A percentile compares a stretch with the other conserved stretches of the same genome.
phyloP scores from a whole-genome alignment of 2,329 filamentous ascomycete genomes.

The Clonostachys chloroleuca region DNA sequence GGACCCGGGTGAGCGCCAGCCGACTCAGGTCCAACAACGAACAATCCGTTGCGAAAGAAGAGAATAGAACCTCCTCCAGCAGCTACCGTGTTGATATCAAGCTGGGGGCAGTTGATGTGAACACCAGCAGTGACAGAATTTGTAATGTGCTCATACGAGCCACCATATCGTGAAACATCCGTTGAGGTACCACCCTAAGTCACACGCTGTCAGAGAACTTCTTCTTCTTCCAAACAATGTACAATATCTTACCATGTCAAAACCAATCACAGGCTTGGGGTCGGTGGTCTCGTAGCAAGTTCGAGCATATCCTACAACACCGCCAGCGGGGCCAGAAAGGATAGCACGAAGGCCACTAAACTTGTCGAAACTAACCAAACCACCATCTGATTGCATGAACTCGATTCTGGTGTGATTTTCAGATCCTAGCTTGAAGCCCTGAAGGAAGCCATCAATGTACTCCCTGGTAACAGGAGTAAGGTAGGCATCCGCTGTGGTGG shows the following conservation, averaged over 20 bases:
- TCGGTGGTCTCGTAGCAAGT: neutral
- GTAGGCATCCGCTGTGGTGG: slow-evolving; percentile 35
- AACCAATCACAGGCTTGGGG: neutral
- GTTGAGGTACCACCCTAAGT: slow-evolving; percentile 56
- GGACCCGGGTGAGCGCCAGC: slow-evolving; percentile 68
- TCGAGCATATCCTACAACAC: slow-evolving; percentile 1
- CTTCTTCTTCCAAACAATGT: too few species aligned
- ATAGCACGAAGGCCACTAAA: slow-evolving; percentile 2
- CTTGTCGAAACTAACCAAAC: slow-evolving; percentile 6
- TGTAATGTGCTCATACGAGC: slow-evolving; percentile 54
- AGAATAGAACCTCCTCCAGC: slow-evolving; percentile 43
- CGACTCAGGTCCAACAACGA: slow-evolving; percentile 66
- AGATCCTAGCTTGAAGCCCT: neutral
- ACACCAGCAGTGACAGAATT: slow-evolving; percentile 29
- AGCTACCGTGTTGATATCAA: slow-evolving; percentile 67
- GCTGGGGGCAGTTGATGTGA: slow-evolving; percentile 39
- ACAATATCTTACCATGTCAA: neutral
- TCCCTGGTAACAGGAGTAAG: slow-evolving; percentile 30
- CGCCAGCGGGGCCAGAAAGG: neutral
- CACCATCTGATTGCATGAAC: slow-evolving; percentile 5
- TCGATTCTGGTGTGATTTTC: neutral
- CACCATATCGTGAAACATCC: slow-evolving; percentile 64
- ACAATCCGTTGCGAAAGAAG: slow-evolving; percentile 65
- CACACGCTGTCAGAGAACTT: too few species aligned
- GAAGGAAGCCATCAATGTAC: slow-evolving; percentile 25